Base-by-base conservation (phyloP, 495 filamentous ascomycete genomes). In the Alectoria sarmentosa region DNA sequence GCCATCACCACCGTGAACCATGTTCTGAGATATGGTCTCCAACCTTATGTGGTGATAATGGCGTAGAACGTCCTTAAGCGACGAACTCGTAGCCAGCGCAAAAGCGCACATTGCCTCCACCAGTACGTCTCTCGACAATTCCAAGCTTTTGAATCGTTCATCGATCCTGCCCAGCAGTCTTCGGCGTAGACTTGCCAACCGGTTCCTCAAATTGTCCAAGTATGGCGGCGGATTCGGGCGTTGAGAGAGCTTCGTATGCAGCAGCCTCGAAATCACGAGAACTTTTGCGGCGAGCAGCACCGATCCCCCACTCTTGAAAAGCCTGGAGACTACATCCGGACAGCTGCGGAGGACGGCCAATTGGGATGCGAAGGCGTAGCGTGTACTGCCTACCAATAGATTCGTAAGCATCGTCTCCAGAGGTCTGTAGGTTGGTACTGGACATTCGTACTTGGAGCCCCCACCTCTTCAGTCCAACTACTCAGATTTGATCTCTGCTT, bases 11-110 rank as follows among this genome's bases (percentile, higher is more conserved):
- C 74, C 74, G 21, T 65, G 66, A 30, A 75, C 79, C 42, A 90
- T 75, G n/a, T 83, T 80, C 30, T 81, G 78, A 1, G 78, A 75
- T 37, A 95, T 87, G 0, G 83, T 82, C 61, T 87, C 83, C 42
- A 84, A 79, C 26, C 95, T 84, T 15, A 92, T 79, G 62, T 85
- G 79, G 52, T 95, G 82, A 72, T 98, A 97, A 75, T 95, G 87
- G 19, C 84, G 78, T 38, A 98, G 77, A 1, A 90, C 86, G 70
- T 97, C 92, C 61, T 84, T 83, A 0, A 90, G 86, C 0, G 90
- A 90, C 13, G 90, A 90, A 68, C 85, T 95, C 11, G 89, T 94
- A 1, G 86, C 85, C 28, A 98, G 77, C 59, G 88, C 89, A 71
- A 91, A 96, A 9, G 93, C 93, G 42, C 84, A 86, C 72, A 98